These are phyloP conservation scores for Diaporthe citrichinensis DNA, from an alignment of 2,329 filamentous ascomycete genomes.

Conservation along the genomic window DNA sequence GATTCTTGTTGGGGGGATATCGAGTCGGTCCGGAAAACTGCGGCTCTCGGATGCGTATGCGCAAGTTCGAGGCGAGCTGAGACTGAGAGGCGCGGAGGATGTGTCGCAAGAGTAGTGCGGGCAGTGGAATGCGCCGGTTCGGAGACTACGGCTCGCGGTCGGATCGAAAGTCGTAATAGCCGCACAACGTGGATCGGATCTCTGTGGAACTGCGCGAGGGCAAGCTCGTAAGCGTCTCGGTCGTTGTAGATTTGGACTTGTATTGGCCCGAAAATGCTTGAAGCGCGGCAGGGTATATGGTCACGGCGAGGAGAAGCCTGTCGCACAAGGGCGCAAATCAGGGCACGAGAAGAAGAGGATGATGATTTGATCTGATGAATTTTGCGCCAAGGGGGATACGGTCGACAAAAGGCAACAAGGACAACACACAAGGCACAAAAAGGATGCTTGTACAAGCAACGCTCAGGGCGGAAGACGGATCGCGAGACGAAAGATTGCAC, in stretches of 20 bases:
- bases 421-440: conserved; percentile 34
- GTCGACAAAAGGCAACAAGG: conserved; percentile 30
- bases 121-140: conserved; percentile 30
- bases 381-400: conserved; percentile 35
- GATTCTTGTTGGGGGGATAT: conserved; percentile 17
- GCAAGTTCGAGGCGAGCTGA: conserved; percentile 21
- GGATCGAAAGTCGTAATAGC: conserved; percentile 33
- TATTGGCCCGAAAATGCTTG: conserved; percentile 1
- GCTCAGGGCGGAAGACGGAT: conserved; percentile 38
- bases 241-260: conserved; percentile 17
- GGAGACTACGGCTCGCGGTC: conserved; percentile 25
- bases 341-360: conserved; percentile 32
- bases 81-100: conserved; percentile 8
- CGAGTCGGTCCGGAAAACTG: background rate
- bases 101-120: conserved; percentile 18
- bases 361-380: conserved; percentile 32
- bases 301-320: conserved; percentile 23
- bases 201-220: conserved; percentile 33
- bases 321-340: conserved; percentile 36
- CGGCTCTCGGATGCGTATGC: conserved; percentile 11
- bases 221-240: conserved; percentile 13
- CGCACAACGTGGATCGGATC: conserved; percentile 25
- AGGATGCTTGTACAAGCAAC: conserved; percentile 42
- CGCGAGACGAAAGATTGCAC: conserved; percentile 38
- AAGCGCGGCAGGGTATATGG: conserved; percentile 16